Percentiles rank a stretch among this genome's conserved stretches.
phyloP scores from a whole-genome alignment of 2,329 filamentous ascomycete species.

The Lachnellula cervina region DNA sequence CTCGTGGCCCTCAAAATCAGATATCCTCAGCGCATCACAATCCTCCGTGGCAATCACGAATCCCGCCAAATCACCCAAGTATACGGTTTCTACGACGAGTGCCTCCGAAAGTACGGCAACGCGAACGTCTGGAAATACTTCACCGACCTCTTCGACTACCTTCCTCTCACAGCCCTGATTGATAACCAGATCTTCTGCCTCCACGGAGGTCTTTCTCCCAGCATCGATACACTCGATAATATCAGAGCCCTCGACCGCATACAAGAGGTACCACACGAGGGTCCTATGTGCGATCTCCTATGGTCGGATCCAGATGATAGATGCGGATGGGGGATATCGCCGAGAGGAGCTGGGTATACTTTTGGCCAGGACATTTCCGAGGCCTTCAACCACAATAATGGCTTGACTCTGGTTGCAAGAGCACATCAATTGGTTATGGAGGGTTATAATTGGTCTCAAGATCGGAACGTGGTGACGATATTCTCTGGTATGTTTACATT shows the following conservation, averaged over 20 bases:
- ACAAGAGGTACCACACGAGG: slow-evolving; percentile 97
- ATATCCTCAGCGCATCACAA: slow-evolving; percentile 96
- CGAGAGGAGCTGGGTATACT: slow-evolving; percentile 89
- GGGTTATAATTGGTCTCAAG: slow-evolving; percentile 99
- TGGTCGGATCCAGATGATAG: slow-evolving; percentile 98
- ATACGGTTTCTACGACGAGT: slow-evolving; percentile 99
- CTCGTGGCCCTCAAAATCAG: slow-evolving; percentile 96
- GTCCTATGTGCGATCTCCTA: slow-evolving; percentile 94
- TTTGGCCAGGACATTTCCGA: slow-evolving; percentile 97
- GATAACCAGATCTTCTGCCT: slow-evolving; percentile 99
- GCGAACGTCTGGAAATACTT: slow-evolving; percentile 99
- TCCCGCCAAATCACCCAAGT: slow-evolving; percentile 98
- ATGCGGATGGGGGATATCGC: slow-evolving; percentile 93
- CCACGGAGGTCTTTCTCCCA: slow-evolving; percentile 93
- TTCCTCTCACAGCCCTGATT: slow-evolving; percentile 93
- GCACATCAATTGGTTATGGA: slow-evolving; percentile 99
- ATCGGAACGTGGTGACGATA: slow-evolving; percentile 96
- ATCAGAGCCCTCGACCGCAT: slow-evolving; percentile 93
- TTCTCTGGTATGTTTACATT: slow-evolving; percentile 69
- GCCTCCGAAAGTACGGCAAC: slow-evolving; percentile 96
- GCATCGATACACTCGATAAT: slow-evolving; percentile 91
- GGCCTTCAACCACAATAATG: slow-evolving; percentile 99
- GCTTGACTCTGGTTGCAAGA: slow-evolving; percentile 87
- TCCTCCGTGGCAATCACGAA: slow-evolving; percentile 98
- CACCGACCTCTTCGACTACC: slow-evolving; percentile 97